Percentiles rank a stretch among this genome's conserved stretches.
Conservation (phyloP, 2,329 filamentous ascomycete species). For the Claviceps sorghi region DNA sequence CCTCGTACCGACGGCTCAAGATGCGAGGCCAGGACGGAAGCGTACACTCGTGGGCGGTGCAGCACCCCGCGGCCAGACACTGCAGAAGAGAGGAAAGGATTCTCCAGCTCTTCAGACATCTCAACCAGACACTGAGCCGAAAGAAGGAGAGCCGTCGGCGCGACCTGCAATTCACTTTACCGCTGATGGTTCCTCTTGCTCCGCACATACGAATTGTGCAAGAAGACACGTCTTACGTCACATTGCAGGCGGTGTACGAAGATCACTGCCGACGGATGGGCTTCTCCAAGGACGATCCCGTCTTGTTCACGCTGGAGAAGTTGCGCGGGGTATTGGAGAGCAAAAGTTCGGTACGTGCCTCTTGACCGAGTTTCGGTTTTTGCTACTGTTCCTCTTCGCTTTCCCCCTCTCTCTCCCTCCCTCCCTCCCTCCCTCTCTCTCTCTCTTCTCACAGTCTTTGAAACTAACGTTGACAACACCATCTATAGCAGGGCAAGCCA, state of each 20-base stretch:
- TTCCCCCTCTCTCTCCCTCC: too few relatives aligned
- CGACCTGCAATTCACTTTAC: slow-evolving; percentile 91
- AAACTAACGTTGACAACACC: background rate
- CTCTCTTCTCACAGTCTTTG: background rate
- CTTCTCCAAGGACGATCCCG: slow-evolving; percentile 87
- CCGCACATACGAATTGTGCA: slow-evolving; percentile 91
- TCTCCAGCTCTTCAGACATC: slow-evolving; percentile 88
- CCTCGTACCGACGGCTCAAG: slow-evolving; percentile 83
- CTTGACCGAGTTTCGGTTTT: too few relatives aligned
- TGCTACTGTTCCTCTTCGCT: too few relatives aligned
- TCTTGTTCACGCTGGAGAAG: slow-evolving; percentile 92
- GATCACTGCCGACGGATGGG: slow-evolving; percentile 81
- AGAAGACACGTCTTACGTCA: slow-evolving; percentile 88
- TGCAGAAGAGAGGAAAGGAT: slow-evolving; percentile 91
- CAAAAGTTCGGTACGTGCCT: slow-evolving; percentile 40
- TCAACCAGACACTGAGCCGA: slow-evolving; percentile 82
- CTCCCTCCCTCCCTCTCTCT: too few relatives aligned
- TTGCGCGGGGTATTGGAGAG: slow-evolving; percentile 61
- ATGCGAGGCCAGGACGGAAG: slow-evolving; percentile 97
- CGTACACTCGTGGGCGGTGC: slow-evolving; percentile 89
- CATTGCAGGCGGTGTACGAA: slow-evolving; percentile 87
- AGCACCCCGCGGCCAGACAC: slow-evolving; percentile 85
- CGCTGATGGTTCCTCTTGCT: slow-evolving; percentile 87
- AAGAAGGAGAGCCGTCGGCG: slow-evolving; percentile 90
- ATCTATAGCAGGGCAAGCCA: slow-evolving; percentile 38